phyloP scores from a whole-genome alignment of 2,329 filamentous ascomycete species.

The Dactylonectria estremocensis region DNA sequence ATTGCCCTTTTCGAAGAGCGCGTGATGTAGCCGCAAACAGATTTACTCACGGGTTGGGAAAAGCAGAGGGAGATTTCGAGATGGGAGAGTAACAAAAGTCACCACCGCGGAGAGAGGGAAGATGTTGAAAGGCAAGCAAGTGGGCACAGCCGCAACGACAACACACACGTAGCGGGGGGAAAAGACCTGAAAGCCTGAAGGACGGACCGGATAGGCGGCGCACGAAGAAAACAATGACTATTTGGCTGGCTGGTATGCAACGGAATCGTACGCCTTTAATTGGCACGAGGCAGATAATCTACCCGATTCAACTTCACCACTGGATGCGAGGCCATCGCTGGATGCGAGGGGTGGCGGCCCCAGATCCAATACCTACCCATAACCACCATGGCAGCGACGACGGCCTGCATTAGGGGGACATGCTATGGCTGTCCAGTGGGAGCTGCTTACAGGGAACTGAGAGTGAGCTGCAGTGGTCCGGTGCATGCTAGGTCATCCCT shows the following conservation, averaged over 20 bases:
- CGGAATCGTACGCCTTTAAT: neutral
- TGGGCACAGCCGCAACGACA: conserved; percentile 6
- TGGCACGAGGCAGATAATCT: neutral
- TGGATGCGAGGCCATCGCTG: too few species aligned
- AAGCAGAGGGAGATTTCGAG: neutral
- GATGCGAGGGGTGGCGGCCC: neutral
- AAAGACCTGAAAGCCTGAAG: neutral
- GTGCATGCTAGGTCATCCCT: neutral
- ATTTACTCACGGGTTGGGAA: neutral
- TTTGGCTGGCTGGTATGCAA: too few species aligned
- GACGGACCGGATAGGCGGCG: too few species aligned
- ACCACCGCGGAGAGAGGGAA: conserved; percentile 3
- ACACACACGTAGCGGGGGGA: conserved; percentile 9
- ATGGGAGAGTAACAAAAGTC: neutral
- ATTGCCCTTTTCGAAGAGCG: neutral
- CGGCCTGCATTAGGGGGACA: conserved; percentile 17
- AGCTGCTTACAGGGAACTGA: conserved; percentile 15
- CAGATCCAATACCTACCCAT: conserved; percentile 4
- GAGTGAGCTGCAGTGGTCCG: conserved; percentile 11
- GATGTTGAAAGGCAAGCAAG: conserved; percentile 1
- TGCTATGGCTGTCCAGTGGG: conserved; percentile 5
- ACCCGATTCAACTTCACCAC: neutral
- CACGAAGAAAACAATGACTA: too few species aligned
- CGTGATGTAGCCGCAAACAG: neutral
- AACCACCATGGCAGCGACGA: conserved; percentile 7